Evolutionary conservation across 2,329 filamentous ascomycete species (phyloP).

Genomic region (Lachnum nothofagi): DNA sequence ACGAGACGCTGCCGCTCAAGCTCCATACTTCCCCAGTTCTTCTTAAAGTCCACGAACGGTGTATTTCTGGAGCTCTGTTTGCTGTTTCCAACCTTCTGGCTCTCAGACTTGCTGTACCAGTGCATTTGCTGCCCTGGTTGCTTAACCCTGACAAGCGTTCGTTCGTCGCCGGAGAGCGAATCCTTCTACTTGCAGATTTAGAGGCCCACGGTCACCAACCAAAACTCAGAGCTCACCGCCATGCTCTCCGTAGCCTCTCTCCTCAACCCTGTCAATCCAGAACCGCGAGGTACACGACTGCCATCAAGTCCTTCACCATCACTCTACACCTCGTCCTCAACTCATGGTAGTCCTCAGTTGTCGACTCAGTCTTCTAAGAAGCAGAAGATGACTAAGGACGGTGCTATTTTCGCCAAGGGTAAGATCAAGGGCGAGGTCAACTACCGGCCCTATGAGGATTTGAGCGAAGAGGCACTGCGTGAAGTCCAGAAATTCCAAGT

Average conservation of each 20-base stretch:
- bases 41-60: conserved; percentile 22
- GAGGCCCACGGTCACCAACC: conserved; percentile 19
- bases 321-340: conserved; percentile 23
- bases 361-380: conserved; percentile 36
- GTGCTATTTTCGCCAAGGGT: conserved; percentile 56
- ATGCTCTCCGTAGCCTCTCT: conserved; percentile 64
- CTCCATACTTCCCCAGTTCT: conserved; percentile 20
- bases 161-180: conserved; percentile 21
- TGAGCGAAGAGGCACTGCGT: conserved; percentile 51
- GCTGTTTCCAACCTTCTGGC: conserved; percentile 22
- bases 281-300: conserved; percentile 38
- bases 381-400: conserved; percentile 62
- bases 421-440: conserved; percentile 62
- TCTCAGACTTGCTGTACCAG: conserved; percentile 19
- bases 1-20: conserved; percentile 22
- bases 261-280: conserved; percentile 52
- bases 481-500: conserved; percentile 62
- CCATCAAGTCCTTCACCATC: conserved; percentile 38
- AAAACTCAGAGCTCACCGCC: conserved; percentile 24
- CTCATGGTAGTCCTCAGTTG: conserved; percentile 24
- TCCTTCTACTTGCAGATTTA: conserved; percentile 24
- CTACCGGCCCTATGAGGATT: conserved; percentile 67
- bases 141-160: conserved; percentile 15
- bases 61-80: conserved; percentile 27
- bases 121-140: conserved; percentile 10